Base-by-base conservation (phyloP, 345 rosid genomes). In the Aquilaria sinensis region DNA sequence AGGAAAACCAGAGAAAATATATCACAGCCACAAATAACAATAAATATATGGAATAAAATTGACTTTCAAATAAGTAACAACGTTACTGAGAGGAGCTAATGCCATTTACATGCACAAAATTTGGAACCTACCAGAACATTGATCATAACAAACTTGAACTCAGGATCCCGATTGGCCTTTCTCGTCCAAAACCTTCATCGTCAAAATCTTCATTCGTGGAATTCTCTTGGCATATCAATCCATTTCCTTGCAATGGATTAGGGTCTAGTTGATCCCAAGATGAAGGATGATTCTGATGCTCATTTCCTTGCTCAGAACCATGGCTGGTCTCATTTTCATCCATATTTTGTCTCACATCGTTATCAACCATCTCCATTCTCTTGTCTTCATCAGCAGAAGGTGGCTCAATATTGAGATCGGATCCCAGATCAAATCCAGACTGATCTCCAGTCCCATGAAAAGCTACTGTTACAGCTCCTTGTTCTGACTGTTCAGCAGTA, bases 151-250 rank as follows among this genome's bases (percentile, higher is more conserved):
- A 70, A 73, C 82, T 72, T 66, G 80, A 69, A 67, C 85, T 78
- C 60, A 78, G 56, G 11, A 83, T 77, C 72, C 73, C 90, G 45
- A 63, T 76, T 0, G 81, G 69, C 58, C 75, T 75, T 43, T 83
- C 87, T 68, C 72, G 73, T 58, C 71, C 80, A 70, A 81, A 89
- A 43, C 82, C 65, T 69, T 78, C 93, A 57, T 90, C 90, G 45
- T 85, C 96, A 79, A 94, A 90, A 71, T 88, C 97, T 63, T 86
- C 92, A 77, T 81, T 85, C 31, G 81, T 85, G 59, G 97, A 88
- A 81, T 90, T 85, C 78, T 90, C 95, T 73, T 82, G 96, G 74
- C 96, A 86, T 50, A 82, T 51, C 70, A 94, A 77, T 53, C 81
- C 83, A 69, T 75, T 81, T 60, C 85, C 95, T 55, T 61, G 83